Evolutionary conservation across 495 filamentous ascomycete genomes (phyloP), one percentile per base, ranked within the genome.

Genomic region (Tuber brumale): DNA sequence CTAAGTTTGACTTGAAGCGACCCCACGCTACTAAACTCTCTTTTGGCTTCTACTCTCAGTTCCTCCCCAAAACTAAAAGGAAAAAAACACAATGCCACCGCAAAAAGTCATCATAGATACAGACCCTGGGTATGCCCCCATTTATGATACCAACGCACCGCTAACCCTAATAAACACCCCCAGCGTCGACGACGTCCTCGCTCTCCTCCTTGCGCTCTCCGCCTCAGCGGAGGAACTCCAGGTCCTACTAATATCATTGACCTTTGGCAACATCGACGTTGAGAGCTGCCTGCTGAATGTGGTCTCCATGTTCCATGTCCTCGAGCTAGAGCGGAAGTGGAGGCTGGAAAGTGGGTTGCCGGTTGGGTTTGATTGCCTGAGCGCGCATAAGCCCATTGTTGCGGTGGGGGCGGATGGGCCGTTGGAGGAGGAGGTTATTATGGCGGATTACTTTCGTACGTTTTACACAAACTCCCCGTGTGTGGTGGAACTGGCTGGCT

Each of bases 141-240:
- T 9, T 3, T 12, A 31, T 9, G 37, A 71, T 16, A 45, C 48
- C 61, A 35, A 45, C 39, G 9, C n/a, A 14, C n/a, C n/a, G 4
- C 8, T 37, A 9, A 70, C 27, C 71, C 71, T 27, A 72, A 82
- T 78, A 77, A 66, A 21, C 6, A 45, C 27, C 21, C 35, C 74
- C 93, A 95, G 95, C 70, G 92, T 94, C 80, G 95, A 99, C 84
- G 95, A 99, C 87, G 88, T 96, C 71, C 87, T 97, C 57, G 96
- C 93, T 12, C 84, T 93, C 79, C 86, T 99, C 71, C 89, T 98
- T 14, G 95, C 95, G 10, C 88, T 97, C 72, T 91, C 93, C 23
- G 90, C 94, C 31, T 88, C 87, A n/a, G 87, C 91, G 0, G 91
- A 97, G 78, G 95, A 97, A 77, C 86, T 98, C 27, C 93, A 98